Evolutionary conservation across 2,329 filamentous ascomycete species (phyloP).

Genomic region (Trichothecium sympodiale): DNA sequence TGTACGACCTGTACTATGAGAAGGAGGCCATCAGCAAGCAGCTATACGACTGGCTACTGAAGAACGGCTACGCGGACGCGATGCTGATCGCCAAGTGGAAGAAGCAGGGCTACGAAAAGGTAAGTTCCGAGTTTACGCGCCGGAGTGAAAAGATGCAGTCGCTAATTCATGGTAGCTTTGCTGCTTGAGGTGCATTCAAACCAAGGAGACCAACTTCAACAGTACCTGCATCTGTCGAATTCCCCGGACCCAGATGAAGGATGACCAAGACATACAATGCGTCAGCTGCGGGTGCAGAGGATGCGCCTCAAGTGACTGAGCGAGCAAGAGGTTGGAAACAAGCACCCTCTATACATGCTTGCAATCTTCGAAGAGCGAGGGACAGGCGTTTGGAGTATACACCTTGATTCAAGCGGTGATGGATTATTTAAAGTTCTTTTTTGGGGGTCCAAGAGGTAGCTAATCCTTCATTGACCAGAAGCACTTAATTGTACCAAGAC

Average conservation of each 20-base stretch:
- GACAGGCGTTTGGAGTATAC: conserved; percentile 1
- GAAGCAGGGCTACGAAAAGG: conserved; percentile 98
- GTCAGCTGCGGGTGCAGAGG: conserved; percentile 91
- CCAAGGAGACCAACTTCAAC: conserved; percentile 99
- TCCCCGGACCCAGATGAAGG: conserved; percentile 78
- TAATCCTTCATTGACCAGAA: conserved; percentile 3
- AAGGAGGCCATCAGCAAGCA: conserved; percentile 89
- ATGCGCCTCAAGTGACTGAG: conserved; percentile 73
- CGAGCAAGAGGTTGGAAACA: not conserved
- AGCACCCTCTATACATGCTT: not conserved
- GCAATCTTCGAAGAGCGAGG: conserved; percentile 1
- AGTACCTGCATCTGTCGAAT: conserved; percentile 96
- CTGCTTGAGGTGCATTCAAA: conserved; percentile 91
- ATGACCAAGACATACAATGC: conserved; percentile 82
- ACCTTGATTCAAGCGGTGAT: not conserved
- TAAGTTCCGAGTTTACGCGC: conserved; percentile 23
- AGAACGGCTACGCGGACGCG: conserved; percentile 91
- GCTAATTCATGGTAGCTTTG: conserved; percentile 53
- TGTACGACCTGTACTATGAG: conserved; percentile 96
- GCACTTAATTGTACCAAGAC: not conserved
- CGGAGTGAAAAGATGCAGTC: conserved; percentile 1
- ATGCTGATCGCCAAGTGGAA: conserved; percentile 99
- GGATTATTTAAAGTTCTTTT: not conserved
- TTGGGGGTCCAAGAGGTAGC: conserved; percentile 3
- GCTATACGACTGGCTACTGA: conserved; percentile 91